Percentiles rank a stretch among this genome's conserved stretches.
Evolutionary conservation across 805 yeast species (phyloP).

Genomic region (Cyberlindnera americana): DNA sequence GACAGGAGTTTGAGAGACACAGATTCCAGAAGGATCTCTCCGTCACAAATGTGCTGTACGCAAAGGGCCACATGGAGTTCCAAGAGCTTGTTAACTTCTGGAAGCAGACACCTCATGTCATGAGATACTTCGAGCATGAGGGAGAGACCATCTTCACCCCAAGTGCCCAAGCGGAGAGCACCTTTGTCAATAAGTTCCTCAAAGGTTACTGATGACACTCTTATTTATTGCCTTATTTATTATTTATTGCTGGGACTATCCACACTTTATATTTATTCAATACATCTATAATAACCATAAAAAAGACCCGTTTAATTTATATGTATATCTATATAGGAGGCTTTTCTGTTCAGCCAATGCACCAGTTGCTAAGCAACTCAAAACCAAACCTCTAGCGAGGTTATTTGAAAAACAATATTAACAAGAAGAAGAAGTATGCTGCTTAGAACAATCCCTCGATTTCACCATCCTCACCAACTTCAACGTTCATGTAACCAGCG

Average conservation of each 20-base stretch:
- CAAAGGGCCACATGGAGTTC: slow-evolving; percentile 88
- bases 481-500: slow-evolving; percentile 84
- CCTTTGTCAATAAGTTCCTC: slow-evolving; percentile 70
- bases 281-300: too few relatives aligned
- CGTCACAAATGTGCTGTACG: slow-evolving; percentile 62
- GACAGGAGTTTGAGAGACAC: slow-evolving; percentile 88
- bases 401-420: too few relatives aligned
- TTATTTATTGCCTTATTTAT: slow-evolving; percentile 6
- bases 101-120: slow-evolving; percentile 84
- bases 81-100: slow-evolving; percentile 86
- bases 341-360: slow-evolving; percentile 6
- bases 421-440: background rate
- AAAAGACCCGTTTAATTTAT: too few relatives aligned
- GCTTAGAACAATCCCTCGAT: slow-evolving; percentile 71
- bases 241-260: slow-evolving; percentile 6
- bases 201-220: slow-evolving; percentile 39
- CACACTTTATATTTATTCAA: background rate
- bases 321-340: background rate
- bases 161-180: slow-evolving; percentile 44
- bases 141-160: slow-evolving; percentile 43
- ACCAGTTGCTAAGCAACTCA: background rate
- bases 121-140: slow-evolving; percentile 75
- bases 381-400: background rate
- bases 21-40: slow-evolving; percentile 67
- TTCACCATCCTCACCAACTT: slow-evolving; percentile 74